Evolutionary conservation across 495 filamentous ascomycete species (phyloP).

Genomic region (Penicillium steckii): DNA sequence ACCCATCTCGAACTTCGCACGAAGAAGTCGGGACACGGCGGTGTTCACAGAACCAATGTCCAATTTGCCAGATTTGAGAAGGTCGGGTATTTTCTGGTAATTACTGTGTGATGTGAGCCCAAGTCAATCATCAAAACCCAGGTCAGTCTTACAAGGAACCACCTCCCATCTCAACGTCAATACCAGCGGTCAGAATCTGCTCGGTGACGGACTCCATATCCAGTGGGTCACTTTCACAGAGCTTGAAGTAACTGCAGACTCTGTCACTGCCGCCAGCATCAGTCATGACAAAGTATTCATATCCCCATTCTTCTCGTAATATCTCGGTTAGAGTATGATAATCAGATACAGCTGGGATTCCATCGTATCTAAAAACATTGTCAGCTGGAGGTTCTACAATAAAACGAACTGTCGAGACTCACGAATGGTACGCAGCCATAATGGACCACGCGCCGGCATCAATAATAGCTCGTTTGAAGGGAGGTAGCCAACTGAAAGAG

Average conservation of each 20-base stretch:
- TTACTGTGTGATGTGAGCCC: slow-evolving; percentile 34
- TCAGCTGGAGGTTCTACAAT: background rate
- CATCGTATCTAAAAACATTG: slow-evolving; percentile 48
- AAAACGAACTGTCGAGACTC: background rate
- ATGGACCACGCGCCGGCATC: slow-evolving; percentile 63
- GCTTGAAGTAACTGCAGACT: slow-evolving; percentile 59
- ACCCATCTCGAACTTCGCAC: slow-evolving; percentile 64
- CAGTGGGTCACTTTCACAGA: slow-evolving; percentile 56
- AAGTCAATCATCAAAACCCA: background rate
- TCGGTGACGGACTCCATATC: slow-evolving; percentile 58
- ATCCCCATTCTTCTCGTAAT: slow-evolving; percentile 66
- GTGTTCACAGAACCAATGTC: slow-evolving; percentile 55
- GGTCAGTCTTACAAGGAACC: slow-evolving; percentile 51
- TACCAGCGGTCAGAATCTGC: slow-evolving; percentile 61
- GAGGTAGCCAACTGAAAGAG: slow-evolving; percentile 51
- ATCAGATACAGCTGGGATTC: slow-evolving; percentile 60
- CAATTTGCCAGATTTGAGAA: slow-evolving; percentile 58
- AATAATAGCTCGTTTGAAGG: slow-evolving; percentile 66
- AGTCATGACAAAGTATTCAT: slow-evolving; percentile 59
- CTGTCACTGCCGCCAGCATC: slow-evolving; percentile 68
- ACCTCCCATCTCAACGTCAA: slow-evolving; percentile 75
- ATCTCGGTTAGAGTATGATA: slow-evolving; percentile 64
- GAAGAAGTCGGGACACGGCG: slow-evolving; percentile 61
- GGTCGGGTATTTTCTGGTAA: slow-evolving; percentile 62
- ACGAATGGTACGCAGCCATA: slow-evolving; percentile 69